Evolutionary conservation across 495 filamentous ascomycete species (phyloP).

Genomic region (Penicillium diatomitis): DNA sequence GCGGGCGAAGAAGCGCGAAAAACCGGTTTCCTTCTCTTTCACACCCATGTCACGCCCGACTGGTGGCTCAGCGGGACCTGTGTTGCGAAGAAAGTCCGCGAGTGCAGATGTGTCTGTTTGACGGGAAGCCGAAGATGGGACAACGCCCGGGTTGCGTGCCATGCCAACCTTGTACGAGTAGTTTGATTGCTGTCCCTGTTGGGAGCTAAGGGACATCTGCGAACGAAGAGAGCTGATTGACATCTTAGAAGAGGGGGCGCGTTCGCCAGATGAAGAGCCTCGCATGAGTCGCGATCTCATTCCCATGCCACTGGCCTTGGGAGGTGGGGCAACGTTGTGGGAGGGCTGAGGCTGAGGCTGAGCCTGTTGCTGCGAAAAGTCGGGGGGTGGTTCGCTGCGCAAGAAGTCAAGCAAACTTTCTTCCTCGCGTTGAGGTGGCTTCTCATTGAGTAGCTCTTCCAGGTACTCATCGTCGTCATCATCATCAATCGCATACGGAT

Average conservation of each 20-base stretch:
- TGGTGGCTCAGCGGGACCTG: constrained; percentile 53
- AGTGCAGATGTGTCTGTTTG: constrained; percentile 58
- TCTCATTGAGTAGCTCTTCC: constrained; percentile 49
- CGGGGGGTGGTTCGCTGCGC: constrained; percentile 67
- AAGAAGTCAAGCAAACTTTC: constrained; percentile 85
- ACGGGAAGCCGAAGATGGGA: constrained; percentile 18
- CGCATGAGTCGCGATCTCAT: constrained; percentile 57
- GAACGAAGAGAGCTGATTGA: constrained; percentile 29
- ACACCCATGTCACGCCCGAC: constrained; percentile 6
- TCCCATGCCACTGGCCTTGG: constrained; percentile 41
- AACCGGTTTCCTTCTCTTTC: constrained; percentile 20
- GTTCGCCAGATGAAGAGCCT: constrained; percentile 17
- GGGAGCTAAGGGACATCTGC: constrained; percentile 7
- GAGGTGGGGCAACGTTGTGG: constrained; percentile 12
- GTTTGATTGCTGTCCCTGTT: constrained; percentile 14
- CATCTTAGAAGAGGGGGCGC: constrained; percentile 18
- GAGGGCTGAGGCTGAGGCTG: constrained; percentile 38
- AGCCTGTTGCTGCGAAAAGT: constrained; percentile 38
- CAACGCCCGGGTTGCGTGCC: constrained; percentile 25
- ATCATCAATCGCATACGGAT: constrained; percentile 87
- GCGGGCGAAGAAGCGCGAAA: constrained; percentile 34
- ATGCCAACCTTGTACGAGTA: constrained; percentile 34
- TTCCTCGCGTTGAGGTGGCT: constrained; percentile 40
- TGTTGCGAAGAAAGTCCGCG: constrained; percentile 71
- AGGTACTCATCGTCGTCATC: constrained; percentile 63